Base-by-base conservation (phyloP, 2,329 filamentous ascomycete genomes). In the Penicillium glabrum region DNA sequence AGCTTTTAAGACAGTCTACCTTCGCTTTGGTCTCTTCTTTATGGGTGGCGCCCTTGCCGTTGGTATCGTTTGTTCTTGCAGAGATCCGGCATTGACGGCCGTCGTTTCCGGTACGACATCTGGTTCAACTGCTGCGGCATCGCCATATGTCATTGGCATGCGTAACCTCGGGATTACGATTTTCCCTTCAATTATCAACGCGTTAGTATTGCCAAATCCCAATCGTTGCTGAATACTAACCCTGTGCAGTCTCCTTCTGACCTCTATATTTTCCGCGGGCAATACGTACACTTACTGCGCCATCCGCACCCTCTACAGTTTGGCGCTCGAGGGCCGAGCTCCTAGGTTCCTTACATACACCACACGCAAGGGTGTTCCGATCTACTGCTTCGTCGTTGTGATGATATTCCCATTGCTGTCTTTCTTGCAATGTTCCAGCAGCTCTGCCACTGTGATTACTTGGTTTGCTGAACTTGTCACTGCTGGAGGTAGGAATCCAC, bases 1-100 rank as follows among this genome's bases (percentile, higher is more conserved):
- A 23, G 90, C 89, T 1, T 91, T 87, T 72, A 90, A 90, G 58
- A 85, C 87, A 50, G 87, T 91, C 1, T 91, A 91, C 70, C 89
- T 88, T 72, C 87, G 90, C n/a, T 79, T 93, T 44, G 86, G 87
- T 0, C 75, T 84, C 14, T 93, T 93, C 73, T 92, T 91, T 74
- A 82, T 90, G 37, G 81, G 89, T 2, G 88, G 89, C 1, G 85
- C 88, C 0, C 79, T 93, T 5, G 84, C 82, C 16, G 86, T 90
- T 3, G 88, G 88, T 6, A 86, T 91, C 51, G 71, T 90, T 26
- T 82, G 91, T 46, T 80, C 90, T 3, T 88, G 87, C 67, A 81
- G 88, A 53, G 84, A 91, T 64, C 68, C 58, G 0, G 26, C 51
- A 3, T 51, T 66, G 29, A 23, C 27, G 11, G 41, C 39, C 2